Evolutionary conservation across 1,284 basidiomycete genomes (phyloP).

Genomic region (Naganishia sp.): DNA sequence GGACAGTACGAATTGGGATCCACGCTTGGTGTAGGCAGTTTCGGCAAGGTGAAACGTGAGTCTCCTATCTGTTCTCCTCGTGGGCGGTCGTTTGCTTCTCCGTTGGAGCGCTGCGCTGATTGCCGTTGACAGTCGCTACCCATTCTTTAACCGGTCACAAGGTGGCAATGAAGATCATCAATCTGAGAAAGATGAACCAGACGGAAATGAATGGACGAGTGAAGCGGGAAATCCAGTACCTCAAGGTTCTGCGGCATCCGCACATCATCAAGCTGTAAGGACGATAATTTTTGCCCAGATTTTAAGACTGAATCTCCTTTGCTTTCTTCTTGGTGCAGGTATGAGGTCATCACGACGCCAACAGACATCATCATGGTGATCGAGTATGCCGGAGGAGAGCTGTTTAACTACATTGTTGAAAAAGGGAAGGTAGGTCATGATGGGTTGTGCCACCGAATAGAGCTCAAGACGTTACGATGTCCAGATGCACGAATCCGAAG

Average conservation of each 20-base stretch:
- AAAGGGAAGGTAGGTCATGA: slow-evolving; percentile 61
- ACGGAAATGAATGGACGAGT: slow-evolving; percentile 90
- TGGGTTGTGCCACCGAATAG: no score
- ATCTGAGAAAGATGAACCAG: slow-evolving; percentile 87
- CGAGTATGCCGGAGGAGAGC: slow-evolving; percentile 86
- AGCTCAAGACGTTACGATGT: not conserved
- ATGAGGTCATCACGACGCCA: slow-evolving; percentile 90
- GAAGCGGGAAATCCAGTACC: slow-evolving; percentile 92
- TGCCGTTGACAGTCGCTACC: slow-evolving; percentile 68
- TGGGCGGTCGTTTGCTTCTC: not conserved
- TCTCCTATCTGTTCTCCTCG: not conserved
- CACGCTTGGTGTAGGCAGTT: slow-evolving; percentile 71
- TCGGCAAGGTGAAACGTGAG: slow-evolving; percentile 97
- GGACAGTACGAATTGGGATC: slow-evolving; percentile 57
- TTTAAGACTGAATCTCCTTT: not conserved
- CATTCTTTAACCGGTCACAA: slow-evolving; percentile 93
- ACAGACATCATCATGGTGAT: slow-evolving; percentile 95
- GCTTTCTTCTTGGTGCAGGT: slow-evolving; percentile 58
- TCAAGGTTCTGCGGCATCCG: slow-evolving; percentile 84
- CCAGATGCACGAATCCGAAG: slow-evolving; percentile 78
- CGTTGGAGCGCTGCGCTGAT: not conserved
- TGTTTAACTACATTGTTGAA: slow-evolving; percentile 92
- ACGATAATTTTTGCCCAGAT: not conserved
- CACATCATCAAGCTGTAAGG: slow-evolving; percentile 93
- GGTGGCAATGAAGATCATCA: slow-evolving; percentile 97